Evolutionary conservation across 148 eudicot species (phyloP).

Genomic region (Vaccinium vitisidaea): DNA sequence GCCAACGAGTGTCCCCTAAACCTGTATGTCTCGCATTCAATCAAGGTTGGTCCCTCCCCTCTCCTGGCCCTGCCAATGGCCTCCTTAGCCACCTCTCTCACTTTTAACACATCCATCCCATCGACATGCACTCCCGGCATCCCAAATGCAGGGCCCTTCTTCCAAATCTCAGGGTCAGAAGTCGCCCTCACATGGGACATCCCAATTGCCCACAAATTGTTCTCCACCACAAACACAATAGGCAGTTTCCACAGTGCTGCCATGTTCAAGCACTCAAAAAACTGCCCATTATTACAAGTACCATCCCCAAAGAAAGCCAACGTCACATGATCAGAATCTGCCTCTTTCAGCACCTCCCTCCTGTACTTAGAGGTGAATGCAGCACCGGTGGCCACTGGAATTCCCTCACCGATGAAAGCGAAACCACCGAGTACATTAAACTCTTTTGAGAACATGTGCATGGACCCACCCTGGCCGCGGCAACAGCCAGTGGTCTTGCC

Average conservation of each 20-base stretch:
- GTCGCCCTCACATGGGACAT: constrained; percentile 96
- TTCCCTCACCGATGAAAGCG: constrained; percentile 95
- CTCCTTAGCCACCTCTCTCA: constrained; percentile 89
- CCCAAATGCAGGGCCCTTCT: constrained; percentile 96
- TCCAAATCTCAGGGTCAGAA: constrained; percentile 91
- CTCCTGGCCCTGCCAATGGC: constrained; percentile 80
- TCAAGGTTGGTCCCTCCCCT: constrained; percentile 93
- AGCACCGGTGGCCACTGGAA: constrained; percentile 91
- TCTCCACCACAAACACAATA: constrained; percentile 91
- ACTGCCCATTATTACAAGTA: constrained; percentile 92
- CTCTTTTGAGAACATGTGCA: constrained; percentile 98
- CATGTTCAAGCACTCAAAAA: constrained; percentile 98
- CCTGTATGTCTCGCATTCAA: constrained; percentile 95
- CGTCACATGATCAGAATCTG: constrained; percentile 77
- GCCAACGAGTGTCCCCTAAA: constrained; percentile 98
- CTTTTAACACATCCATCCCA: constrained; percentile 97
- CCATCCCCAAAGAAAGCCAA: constrained; percentile 93
- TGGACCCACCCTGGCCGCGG: constrained; percentile 97
- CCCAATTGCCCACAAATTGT: constrained; percentile 98
- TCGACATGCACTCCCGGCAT: constrained; percentile 95
- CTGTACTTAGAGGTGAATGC: constrained; percentile 79
- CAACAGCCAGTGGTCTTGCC: constrained; percentile 92
- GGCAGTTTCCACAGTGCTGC: constrained; percentile 94
- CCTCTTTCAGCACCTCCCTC: constrained; percentile 73
- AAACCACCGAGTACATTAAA: constrained; percentile 91